Evolutionary conservation across 2,329 filamentous ascomycete species (phyloP).

Genomic region (Arthrocladium fulminans): DNA sequence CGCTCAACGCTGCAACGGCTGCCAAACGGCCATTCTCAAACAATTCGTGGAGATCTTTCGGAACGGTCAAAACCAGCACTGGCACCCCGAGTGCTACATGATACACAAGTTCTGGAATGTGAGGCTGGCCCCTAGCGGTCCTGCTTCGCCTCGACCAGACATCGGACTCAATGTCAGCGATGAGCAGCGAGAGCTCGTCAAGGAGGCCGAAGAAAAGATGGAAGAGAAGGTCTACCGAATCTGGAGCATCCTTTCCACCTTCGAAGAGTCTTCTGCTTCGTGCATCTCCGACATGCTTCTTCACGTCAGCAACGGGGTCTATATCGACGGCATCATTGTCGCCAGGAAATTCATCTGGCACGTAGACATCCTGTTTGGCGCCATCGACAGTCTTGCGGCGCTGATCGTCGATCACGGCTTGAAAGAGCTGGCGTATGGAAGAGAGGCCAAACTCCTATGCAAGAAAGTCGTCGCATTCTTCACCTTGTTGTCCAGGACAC

Average conservation of each 20-base stretch:
- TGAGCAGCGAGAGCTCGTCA: slow-evolving; percentile 64
- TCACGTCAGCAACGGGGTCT: slow-evolving; percentile 95
- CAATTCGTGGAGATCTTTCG: slow-evolving; percentile 98
- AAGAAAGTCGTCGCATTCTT: slow-evolving; percentile 99
- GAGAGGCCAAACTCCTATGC: slow-evolving; percentile 97
- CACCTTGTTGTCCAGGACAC: slow-evolving; percentile 84
- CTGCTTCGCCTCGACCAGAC: slow-evolving; percentile 38
- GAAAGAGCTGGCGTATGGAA: slow-evolving; percentile 82
- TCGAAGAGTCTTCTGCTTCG: slow-evolving; percentile 93
- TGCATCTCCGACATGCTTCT: slow-evolving; percentile 99
- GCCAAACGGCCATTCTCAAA: slow-evolving; percentile 92
- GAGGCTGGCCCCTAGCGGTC: slow-evolving; percentile 58
- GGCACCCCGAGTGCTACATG: slow-evolving; percentile 99
- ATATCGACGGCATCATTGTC: slow-evolving; percentile 87
- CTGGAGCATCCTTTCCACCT: slow-evolving; percentile 94
- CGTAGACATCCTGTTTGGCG: slow-evolving; percentile 83
- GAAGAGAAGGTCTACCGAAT: slow-evolving; percentile 97
- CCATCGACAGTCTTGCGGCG: slow-evolving; percentile 74
- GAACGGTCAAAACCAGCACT: slow-evolving; percentile 96
- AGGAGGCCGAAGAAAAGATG: slow-evolving; percentile 82
- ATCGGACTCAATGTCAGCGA: slow-evolving; percentile 51
- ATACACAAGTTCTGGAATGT: slow-evolving; percentile 99
- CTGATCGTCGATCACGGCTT: slow-evolving; percentile 60
- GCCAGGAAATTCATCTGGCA: slow-evolving; percentile 95
- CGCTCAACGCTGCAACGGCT: slow-evolving; percentile 91